Evolutionary conservation across 106 monocot species (phyloP), one percentile per base, ranked within the genome.

Genomic region (Acorus calamus): DNA sequence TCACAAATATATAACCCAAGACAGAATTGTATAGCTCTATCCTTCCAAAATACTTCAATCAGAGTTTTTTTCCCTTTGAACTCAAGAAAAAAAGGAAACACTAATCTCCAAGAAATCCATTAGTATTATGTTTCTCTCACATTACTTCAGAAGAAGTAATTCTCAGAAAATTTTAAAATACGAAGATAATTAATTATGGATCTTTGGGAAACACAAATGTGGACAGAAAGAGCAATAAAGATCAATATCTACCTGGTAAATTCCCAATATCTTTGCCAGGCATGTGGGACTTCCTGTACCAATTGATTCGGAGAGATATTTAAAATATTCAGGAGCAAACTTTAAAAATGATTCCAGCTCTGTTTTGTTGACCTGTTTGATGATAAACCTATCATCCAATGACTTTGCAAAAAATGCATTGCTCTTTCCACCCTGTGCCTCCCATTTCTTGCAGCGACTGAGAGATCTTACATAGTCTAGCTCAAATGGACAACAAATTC

Each of bases 361-460:
- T 71, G 93, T 93, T 74, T 84, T 89, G 28, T 86, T 93, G 10
- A 93, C 89, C 52, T 93, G 89, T 58, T 93, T 93, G 57, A 93
- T 84, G 44, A 93, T 79, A 74, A 93, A 89, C 53, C 93, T 86
- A 42, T 93, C 93, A 76, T 93, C 93, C 65, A 93, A 65, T 44
- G 93, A 80, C 68, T 93, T 93, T 9, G 93, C 93, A 77, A 93
- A 93, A 56, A 93, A 89, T 7, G 81, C 93, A 76, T 93, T 93
- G 66, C 93, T 93, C 77, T 93, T 93, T 3, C 89, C 86, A 59
- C 93, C 86, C 53, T 89, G 93, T 61, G 93, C 89, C 11, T 81
- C 83, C 93, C 93, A 93, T 66, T 89, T 89, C 65, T 86, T 93
- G 59, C 93, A 93, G 8, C 93, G 83, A 72, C 93, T 89, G 50